Percentiles rank a stretch among this genome's conserved stretches.
phyloP scores from a whole-genome alignment of 805 yeast species.

The Starmerella sp. region DNA sequence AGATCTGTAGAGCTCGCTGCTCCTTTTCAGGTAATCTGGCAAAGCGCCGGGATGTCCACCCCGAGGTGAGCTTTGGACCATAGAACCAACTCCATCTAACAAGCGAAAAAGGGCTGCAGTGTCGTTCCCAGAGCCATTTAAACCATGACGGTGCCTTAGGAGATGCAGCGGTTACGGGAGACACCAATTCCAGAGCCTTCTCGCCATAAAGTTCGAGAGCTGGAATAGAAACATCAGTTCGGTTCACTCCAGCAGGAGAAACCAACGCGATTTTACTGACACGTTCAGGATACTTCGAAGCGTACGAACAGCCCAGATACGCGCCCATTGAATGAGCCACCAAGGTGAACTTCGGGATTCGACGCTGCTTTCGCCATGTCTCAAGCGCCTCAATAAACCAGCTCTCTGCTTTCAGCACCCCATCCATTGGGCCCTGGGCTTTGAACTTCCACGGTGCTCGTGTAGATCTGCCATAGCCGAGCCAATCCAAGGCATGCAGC shows the following conservation, averaged over 20 bases:
- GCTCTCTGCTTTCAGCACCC: constrained; percentile 42
- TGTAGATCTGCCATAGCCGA: constrained; percentile 85
- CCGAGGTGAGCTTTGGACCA: constrained; percentile 77
- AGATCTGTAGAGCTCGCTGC: constrained; percentile 52
- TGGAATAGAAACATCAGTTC: constrained; percentile 32
- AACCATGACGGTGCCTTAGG: constrained; percentile 45
- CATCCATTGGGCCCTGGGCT: constrained; percentile 35
- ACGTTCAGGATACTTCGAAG: constrained; percentile 46
- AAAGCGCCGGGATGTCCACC: constrained; percentile 81
- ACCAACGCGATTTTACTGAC: constrained; percentile 63
- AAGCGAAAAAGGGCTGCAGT: constrained; percentile 73
- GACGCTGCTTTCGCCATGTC: constrained; percentile 47
- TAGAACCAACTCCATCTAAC: constrained; percentile 69
- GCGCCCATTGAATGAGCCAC: constrained; percentile 94
- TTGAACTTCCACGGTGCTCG: constrained; percentile 30
- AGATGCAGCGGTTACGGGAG: constrained; percentile 10
- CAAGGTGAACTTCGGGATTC: constrained; percentile 42
- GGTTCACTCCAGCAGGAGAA: constrained; percentile 78
- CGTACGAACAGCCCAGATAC: constrained; percentile 59
- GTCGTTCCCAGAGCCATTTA: constrained; percentile 68
- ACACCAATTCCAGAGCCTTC: background rate
- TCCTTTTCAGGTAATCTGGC: constrained; percentile 41
- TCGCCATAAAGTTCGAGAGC: constrained; percentile 16
- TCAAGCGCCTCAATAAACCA: constrained; percentile 57
- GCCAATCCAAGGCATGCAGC: constrained; percentile 73